Percentiles rank a stretch among this genome's conserved stretches.
Conservation (phyloP, 306 rosid species). For the Malus fusca region DNA sequence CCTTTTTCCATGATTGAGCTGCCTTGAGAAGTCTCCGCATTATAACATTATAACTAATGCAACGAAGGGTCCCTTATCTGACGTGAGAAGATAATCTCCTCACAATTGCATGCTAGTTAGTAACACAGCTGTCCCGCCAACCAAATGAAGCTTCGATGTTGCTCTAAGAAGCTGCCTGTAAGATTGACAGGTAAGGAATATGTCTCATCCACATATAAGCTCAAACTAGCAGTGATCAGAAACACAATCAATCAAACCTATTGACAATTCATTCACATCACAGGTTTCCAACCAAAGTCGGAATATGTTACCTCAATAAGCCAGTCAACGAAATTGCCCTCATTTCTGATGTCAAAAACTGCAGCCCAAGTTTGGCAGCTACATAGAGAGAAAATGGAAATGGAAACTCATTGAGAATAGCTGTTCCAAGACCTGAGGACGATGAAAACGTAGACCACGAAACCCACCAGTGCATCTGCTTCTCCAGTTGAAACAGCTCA, state of each 20-base stretch:
- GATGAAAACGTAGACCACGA: too few species aligned
- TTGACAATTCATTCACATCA: background rate
- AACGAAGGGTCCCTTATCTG: conserved; percentile 30
- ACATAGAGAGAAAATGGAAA: too few species aligned
- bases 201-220: conserved; percentile 50
- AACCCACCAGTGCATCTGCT: too few species aligned
- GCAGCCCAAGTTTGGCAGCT: too few species aligned
- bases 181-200: conserved; percentile 41
- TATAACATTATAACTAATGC: conserved; percentile 24
- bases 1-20: conserved; percentile 41
- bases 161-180: conserved; percentile 43
- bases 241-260: background rate
- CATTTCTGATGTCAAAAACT: conserved; percentile 38
- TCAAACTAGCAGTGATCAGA: conserved; percentile 57
- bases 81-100: conserved; percentile 49
- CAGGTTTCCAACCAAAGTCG: background rate
- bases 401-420: too few species aligned
- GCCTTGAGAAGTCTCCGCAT: conserved; percentile 53
- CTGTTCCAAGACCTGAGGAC: too few species aligned
- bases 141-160: conserved; percentile 44
- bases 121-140: conserved; percentile 49
- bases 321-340: conserved; percentile 56
- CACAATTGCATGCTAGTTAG: conserved; percentile 44
- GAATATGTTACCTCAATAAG: conserved; percentile 39
- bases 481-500: too few species aligned